phyloP scores from a whole-genome alignment of 768 basidiomycete species.

The Mycena galericulata region DNA sequence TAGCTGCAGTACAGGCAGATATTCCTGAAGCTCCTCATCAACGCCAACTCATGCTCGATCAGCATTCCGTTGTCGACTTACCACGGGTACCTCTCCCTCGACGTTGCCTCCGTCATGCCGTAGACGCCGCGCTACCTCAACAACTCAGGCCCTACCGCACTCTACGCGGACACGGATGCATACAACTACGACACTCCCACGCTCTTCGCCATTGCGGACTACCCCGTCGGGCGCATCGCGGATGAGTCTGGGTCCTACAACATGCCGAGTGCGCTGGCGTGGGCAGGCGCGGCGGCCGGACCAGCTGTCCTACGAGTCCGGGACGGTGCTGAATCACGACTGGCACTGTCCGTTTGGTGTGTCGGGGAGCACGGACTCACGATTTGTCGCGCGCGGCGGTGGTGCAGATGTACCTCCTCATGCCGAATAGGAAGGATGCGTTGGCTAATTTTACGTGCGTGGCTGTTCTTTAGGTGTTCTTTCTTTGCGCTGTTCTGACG shows the following conservation, averaged over 20 bases:
- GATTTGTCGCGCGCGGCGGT: slow-evolving; percentile 11
- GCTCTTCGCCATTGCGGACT: slow-evolving; percentile 9
- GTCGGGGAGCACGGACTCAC: slow-evolving; percentile 9
- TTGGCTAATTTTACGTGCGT: slow-evolving; percentile 25
- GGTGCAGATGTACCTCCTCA: slow-evolving; percentile 18
- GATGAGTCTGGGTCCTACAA: slow-evolving; percentile 25
- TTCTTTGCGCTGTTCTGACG: not conserved
- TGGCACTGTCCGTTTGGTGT: slow-evolving; percentile 20
- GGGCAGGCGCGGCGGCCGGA: slow-evolving; percentile 19
- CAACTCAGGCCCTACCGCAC: slow-evolving; percentile 12
- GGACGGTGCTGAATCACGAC: no score
- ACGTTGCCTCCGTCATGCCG: slow-evolving; percentile 15
- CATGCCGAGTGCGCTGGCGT: slow-evolving; percentile 13
- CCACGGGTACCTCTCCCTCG: slow-evolving; percentile 18
- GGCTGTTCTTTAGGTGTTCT: no score
- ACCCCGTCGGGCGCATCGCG: slow-evolving; percentile 21
- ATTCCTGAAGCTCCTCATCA: slow-evolving; percentile 13
- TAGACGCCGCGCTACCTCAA: slow-evolving; percentile 24
- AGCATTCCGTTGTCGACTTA: slow-evolving; percentile 28
- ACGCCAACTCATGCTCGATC: slow-evolving; percentile 19
- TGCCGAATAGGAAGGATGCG: slow-evolving; percentile 11
- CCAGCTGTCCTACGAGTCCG: slow-evolving; percentile 10
- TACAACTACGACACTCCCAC: slow-evolving; percentile 19
- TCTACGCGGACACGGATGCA: slow-evolving; percentile 24
- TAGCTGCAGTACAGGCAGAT: slow-evolving; percentile 28